phyloP scores from a whole-genome alignment of 2,329 filamentous ascomycete genomes.

The Scytalidium lignicola region DNA sequence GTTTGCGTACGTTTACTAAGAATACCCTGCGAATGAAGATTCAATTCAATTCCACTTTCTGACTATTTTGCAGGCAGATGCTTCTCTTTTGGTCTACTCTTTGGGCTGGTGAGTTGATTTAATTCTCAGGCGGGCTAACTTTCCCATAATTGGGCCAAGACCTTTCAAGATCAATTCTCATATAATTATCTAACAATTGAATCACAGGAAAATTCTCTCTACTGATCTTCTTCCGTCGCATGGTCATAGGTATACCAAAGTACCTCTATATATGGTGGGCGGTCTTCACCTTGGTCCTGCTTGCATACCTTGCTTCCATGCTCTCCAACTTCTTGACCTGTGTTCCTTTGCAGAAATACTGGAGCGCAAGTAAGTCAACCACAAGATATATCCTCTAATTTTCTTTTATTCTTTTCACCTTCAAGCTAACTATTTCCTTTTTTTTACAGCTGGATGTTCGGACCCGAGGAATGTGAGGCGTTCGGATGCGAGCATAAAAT shows the following conservation, averaged over 20 bases:
- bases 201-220: conserved; percentile 4
- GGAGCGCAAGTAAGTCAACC: conserved; percentile 5
- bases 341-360: conserved; percentile 3
- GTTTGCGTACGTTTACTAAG: conserved; percentile 3
- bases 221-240: conserved; percentile 4
- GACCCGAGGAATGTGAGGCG: conserved; percentile 2
- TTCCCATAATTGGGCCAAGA: neutral
- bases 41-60: too few relatives aligned
- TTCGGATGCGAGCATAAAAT: conserved; percentile 5
- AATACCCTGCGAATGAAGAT: neutral
- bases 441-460: conserved; percentile 3
- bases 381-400: neutral
- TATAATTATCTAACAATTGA: neutral
- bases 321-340: conserved; percentile 5
- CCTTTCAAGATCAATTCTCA: neutral
- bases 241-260: conserved; percentile 3
- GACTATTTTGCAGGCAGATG: conserved; percentile 3
- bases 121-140: too few relatives aligned
- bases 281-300: conserved; percentile 4
- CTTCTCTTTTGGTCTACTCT: conserved; percentile 5
- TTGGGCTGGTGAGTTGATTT: conserved; percentile 6
- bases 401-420: neutral
- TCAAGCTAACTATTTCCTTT: neutral
- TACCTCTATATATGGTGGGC: conserved; percentile 3
- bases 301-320: conserved; percentile 4